Evolutionary conservation across 768 basidiomycete species (phyloP).

Genomic region (Jaapia argillacea): DNA sequence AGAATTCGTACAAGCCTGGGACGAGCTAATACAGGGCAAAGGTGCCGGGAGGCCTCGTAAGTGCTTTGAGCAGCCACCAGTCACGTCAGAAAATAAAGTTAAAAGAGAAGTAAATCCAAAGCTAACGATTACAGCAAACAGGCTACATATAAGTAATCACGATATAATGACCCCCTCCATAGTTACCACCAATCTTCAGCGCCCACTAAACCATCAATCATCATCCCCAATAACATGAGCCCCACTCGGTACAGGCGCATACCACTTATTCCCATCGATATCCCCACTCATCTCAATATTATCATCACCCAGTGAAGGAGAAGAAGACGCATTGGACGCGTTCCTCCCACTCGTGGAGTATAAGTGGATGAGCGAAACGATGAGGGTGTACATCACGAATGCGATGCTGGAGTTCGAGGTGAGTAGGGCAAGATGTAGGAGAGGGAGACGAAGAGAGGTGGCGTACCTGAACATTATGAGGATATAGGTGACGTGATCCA

Average conservation of each 20-base stretch:
- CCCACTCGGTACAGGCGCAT: conserved; percentile 41
- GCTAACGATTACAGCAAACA: no score
- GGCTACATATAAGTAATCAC: no score
- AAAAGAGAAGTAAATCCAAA: no score
- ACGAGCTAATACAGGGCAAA: no score
- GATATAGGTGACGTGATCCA: conserved; percentile 90
- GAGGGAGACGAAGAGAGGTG: neutral
- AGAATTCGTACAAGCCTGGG: no score
- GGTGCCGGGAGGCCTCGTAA: no score
- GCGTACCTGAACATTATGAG: conserved; percentile 73
- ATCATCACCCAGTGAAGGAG: conserved; percentile 14
- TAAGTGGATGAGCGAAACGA: conserved; percentile 59
- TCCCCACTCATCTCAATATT: conserved; percentile 32
- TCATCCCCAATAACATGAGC: conserved; percentile 44
- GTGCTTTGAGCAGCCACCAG: no score
- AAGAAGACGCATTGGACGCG: conserved; percentile 23
- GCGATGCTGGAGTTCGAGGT: conserved; percentile 37
- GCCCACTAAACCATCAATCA: conserved; percentile 15
- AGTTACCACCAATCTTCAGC: neutral
- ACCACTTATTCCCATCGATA: conserved; percentile 44
- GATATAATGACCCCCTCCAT: no score
- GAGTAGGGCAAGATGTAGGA: conserved; percentile 1
- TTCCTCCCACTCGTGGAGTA: conserved; percentile 57
- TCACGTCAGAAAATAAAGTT: no score
- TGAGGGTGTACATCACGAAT: conserved; percentile 70